phyloP scores from a whole-genome alignment of 768 basidiomycete genomes.

The Mycena sanguinolenta region DNA sequence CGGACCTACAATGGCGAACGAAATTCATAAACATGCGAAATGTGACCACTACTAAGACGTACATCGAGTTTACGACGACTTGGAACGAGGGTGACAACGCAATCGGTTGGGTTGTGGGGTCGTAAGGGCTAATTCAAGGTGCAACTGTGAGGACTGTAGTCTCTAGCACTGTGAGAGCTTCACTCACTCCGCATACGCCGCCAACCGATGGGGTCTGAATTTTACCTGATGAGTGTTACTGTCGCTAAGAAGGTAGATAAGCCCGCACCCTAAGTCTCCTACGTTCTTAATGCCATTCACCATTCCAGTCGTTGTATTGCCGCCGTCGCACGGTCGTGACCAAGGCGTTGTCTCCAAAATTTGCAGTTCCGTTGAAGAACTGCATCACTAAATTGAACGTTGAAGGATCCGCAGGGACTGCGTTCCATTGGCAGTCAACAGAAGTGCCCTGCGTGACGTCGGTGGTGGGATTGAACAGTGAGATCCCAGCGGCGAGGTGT shows the following conservation, averaged over 20 bases:
- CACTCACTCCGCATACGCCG: constrained; percentile 16
- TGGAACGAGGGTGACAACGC: constrained; percentile 18
- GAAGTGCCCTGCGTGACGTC: no score
- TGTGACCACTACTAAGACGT: constrained; percentile 3
- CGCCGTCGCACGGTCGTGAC: constrained; percentile 15
- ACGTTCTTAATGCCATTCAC: constrained; percentile 6
- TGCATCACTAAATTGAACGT: constrained; percentile 21
- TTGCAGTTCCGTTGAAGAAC: constrained; percentile 2
- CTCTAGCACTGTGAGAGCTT: constrained; percentile 3
- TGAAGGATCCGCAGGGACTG: constrained; percentile 10
- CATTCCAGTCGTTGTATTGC: constrained; percentile 8
- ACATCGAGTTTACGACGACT: constrained; percentile 17
- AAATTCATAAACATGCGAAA: not conserved
- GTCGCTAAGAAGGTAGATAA: constrained; percentile 10
- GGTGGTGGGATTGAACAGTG: constrained; percentile 11
- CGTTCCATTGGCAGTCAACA: constrained; percentile 16
- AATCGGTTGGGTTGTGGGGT: constrained; percentile 13
- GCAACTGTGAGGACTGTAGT: constrained; percentile 8
- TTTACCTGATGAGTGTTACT: not conserved
- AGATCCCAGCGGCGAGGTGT: constrained; percentile 12
- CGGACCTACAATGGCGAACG: constrained; percentile 7
- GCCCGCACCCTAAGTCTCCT: constrained; percentile 1
- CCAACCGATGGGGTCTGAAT: constrained; percentile 15
- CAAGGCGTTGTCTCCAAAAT: constrained; percentile 10
- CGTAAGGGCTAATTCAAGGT: constrained; percentile 14